Percentiles rank a stretch among this genome's conserved stretches.
Evolutionary conservation across 2,329 filamentous ascomycete species (phyloP).

Genomic region (Pestalotiopsis sp.): DNA sequence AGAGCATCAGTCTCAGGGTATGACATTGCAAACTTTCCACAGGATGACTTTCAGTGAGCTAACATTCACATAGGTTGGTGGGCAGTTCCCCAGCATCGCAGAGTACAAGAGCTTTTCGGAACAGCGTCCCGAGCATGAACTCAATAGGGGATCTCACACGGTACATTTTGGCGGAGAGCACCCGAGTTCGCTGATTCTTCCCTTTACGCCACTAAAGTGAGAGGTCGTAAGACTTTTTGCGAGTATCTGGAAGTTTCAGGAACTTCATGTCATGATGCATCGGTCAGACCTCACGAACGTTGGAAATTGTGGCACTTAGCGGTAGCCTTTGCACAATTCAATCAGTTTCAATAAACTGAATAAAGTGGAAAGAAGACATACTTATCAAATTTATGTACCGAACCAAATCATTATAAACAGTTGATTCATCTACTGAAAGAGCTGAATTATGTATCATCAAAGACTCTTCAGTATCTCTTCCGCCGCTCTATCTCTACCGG

Average conservation of each 20-base stretch:
- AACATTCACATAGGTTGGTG: conserved; percentile 28
- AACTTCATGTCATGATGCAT: too few relatives aligned
- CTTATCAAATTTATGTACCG: too few relatives aligned
- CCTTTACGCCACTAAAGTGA: conserved; percentile 24
- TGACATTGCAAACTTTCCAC: too few relatives aligned
- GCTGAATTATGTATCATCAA: not conserved
- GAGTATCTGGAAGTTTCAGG: not conserved
- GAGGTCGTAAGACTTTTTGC: not conserved
- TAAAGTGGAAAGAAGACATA: too few relatives aligned
- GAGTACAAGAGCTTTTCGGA: conserved; percentile 41
- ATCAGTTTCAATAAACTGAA: too few relatives aligned
- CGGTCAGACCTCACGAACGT: too few relatives aligned
- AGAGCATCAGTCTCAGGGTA: conserved; percentile 19
- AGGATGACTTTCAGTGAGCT: too few relatives aligned
- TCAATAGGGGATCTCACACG: conserved; percentile 40
- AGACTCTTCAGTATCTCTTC: not conserved
- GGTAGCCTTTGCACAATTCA: too few relatives aligned
- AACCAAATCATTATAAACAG: too few relatives aligned
- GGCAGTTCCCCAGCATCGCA: conserved; percentile 39
- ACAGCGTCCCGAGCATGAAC: conserved; percentile 40
- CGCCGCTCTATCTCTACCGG: not conserved
- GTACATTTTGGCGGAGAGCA: conserved; percentile 40
- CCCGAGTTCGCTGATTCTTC: conserved; percentile 39
- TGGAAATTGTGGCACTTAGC: too few relatives aligned
- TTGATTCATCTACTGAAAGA: too few relatives aligned